These are phyloP conservation scores for Peterozyma toletana DNA, from an alignment of 805 yeast genomes.

Conservation along the genomic window DNA sequence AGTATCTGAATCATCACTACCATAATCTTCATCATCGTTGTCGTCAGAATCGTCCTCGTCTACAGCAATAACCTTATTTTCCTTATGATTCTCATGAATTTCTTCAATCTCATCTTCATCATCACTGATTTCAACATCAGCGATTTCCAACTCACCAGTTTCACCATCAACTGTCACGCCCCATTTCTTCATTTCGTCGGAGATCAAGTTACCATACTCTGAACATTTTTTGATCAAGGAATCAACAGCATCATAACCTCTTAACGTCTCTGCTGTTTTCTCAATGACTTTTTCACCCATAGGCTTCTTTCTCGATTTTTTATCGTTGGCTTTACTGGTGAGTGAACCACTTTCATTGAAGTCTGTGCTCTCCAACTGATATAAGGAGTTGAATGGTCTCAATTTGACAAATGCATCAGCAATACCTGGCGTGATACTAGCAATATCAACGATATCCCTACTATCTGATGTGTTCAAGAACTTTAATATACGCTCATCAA, in stretches of 20 bases:
- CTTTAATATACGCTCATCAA: conserved; percentile 61
- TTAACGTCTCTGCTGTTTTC: conserved; percentile 58
- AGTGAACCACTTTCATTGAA: conserved; percentile 33
- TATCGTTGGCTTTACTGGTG: conserved; percentile 17
- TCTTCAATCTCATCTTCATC: conserved; percentile 21
- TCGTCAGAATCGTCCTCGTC: conserved; percentile 18
- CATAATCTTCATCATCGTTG: conserved; percentile 29
- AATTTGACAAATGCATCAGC: conserved; percentile 58
- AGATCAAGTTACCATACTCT: conserved; percentile 62
- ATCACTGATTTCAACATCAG: conserved; percentile 34
- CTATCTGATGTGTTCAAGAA: conserved; percentile 74
- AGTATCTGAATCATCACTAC: conserved; percentile 13
- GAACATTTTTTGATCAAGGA: conserved; percentile 83
- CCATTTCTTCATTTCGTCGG: conserved; percentile 75
- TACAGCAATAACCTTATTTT: conserved; percentile 18
- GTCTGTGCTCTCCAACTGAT: conserved; percentile 50
- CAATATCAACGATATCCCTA: conserved; percentile 74
- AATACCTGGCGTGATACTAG: conserved; percentile 57
- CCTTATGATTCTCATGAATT: conserved; percentile 12
- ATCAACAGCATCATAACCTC: conserved; percentile 92
- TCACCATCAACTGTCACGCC: conserved; percentile 71
- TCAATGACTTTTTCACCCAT: conserved; percentile 73
- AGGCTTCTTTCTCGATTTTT: conserved; percentile 32
- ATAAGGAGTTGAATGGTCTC: conserved; percentile 64
- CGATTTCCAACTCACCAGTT: conserved; percentile 59